Evolutionary conservation across 805 yeast genomes (phyloP).

Genomic region (Kodamaea nitidulidarum): DNA sequence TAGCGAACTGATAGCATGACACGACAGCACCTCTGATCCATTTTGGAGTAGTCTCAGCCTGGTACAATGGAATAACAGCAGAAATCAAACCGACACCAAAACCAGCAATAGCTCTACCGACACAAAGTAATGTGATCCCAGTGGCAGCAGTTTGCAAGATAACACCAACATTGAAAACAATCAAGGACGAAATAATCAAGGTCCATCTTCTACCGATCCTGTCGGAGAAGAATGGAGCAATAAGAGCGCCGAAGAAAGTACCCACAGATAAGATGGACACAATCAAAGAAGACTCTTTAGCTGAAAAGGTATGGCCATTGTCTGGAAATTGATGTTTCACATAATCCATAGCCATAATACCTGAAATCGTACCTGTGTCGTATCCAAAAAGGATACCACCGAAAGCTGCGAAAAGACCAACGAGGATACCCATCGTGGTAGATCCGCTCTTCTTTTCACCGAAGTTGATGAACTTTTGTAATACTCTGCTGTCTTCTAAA

Average conservation of each 20-base stretch:
- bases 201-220: conserved; percentile 39
- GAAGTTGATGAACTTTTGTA: conserved; percentile 35
- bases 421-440: conserved; percentile 37
- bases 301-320: conserved; percentile 15
- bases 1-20: conserved; percentile 38
- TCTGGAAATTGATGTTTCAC: conserved; percentile 25
- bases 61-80: conserved; percentile 38
- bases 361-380: conserved; percentile 42
- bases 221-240: conserved; percentile 36
- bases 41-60: conserved; percentile 39
- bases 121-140: conserved; percentile 32
- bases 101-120: conserved; percentile 39
- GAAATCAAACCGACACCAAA: conserved; percentile 41
- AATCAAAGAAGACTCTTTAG: conserved; percentile 22
- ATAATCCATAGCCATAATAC: conserved; percentile 39
- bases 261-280: conserved; percentile 37
- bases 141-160: conserved; percentile 37
- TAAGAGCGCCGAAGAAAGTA: conserved; percentile 38
- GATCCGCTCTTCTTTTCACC: conserved; percentile 48
- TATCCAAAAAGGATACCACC: conserved; percentile 42
- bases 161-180: conserved; percentile 36
- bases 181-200: conserved; percentile 28
- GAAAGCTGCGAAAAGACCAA: conserved; percentile 39
- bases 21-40: conserved; percentile 44
- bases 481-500: conserved; percentile 32